These are phyloP conservation scores for Globisporangium nunn DNA, from an alignment of 352 stramenopile species.

Conservation along the genomic window DNA sequence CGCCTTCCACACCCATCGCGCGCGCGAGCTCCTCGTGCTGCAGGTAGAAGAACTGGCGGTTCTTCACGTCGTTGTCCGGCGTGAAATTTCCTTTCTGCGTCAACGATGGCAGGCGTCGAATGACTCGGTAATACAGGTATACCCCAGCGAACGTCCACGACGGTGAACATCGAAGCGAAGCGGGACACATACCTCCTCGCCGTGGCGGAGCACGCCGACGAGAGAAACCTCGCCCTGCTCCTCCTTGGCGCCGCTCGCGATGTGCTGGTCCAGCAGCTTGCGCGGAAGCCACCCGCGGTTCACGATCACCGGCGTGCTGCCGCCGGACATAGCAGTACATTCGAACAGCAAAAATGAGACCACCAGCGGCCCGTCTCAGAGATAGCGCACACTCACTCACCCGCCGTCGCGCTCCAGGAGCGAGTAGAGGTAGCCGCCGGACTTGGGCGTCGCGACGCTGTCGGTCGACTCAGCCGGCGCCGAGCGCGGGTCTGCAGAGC, in stretches of 20 bases:
- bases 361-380: neutral
- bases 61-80: slow-evolving; percentile 64
- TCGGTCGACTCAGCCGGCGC: slow-evolving; percentile 71
- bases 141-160: no score
- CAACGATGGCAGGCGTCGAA: neutral
- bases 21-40: slow-evolving; percentile 70
- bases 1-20: slow-evolving; percentile 64
- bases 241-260: slow-evolving; percentile 49
- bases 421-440: slow-evolving; percentile 83
- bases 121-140: no score
- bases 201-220: slow-evolving; percentile 68
- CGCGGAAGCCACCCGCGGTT: slow-evolving; percentile 80
- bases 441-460: slow-evolving; percentile 71
- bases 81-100: slow-evolving; percentile 70
- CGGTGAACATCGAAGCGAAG: no score
- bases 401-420: slow-evolving; percentile 62
- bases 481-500: slow-evolving; percentile 59
- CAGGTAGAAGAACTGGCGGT: slow-evolving; percentile 80
- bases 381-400: slow-evolving; percentile 13
- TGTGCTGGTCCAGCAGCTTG: slow-evolving; percentile 69
- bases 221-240: slow-evolving; percentile 44
- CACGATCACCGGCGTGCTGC: slow-evolving; percentile 75
- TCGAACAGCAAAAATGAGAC: neutral
- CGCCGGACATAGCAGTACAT: neutral
- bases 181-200: slow-evolving; percentile 47